A percentile compares a stretch with the other conserved stretches of the same genome.
Conservation (phyloP, 169 alveolate species). For the Eimeria sp. region DNA sequence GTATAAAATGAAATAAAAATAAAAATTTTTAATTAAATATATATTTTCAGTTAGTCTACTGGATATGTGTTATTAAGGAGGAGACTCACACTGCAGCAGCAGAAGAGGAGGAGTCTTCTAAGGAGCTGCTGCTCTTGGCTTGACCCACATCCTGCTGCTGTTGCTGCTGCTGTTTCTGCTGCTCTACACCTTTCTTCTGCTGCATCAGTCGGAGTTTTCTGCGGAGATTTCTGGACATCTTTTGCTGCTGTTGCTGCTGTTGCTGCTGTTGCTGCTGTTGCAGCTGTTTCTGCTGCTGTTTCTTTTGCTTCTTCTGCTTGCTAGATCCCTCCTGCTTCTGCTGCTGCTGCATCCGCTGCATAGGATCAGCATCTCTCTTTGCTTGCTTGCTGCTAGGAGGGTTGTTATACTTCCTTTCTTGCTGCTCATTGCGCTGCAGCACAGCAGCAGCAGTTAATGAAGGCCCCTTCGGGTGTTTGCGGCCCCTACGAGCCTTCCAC, state of each 20-base stretch:
- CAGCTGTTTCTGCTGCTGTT: not conserved
- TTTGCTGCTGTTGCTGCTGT: not conserved
- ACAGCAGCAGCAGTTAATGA: conserved; percentile 39
- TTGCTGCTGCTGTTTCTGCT: conserved; percentile 42
- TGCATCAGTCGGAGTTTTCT: conserved; percentile 34
- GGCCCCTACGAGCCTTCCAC: conserved; percentile 44
- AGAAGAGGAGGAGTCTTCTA: not conserved
- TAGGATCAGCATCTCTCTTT: not conserved
- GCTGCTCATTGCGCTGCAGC: conserved; percentile 11
- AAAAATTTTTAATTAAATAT: no score
- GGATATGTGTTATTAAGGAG: no score
- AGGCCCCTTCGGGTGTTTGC: not conserved
- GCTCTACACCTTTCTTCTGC: not conserved
- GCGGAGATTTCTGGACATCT: not conserved
- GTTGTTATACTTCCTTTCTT: not conserved
- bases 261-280: conserved; percentile 31
- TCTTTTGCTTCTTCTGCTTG: not conserved
- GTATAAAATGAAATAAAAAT: no score
- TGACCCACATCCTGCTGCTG: not conserved
- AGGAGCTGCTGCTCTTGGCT: not conserved
- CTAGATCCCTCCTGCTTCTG: not conserved
- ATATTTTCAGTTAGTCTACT: no score
- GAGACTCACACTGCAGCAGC: not conserved
- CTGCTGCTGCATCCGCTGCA: conserved; percentile 38
- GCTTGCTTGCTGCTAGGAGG: conserved; percentile 8